A percentile compares a stretch with the other conserved stretches of the same genome.
Conservation (phyloP, 257 asterid species). For the Asclepias syriaca region DNA sequence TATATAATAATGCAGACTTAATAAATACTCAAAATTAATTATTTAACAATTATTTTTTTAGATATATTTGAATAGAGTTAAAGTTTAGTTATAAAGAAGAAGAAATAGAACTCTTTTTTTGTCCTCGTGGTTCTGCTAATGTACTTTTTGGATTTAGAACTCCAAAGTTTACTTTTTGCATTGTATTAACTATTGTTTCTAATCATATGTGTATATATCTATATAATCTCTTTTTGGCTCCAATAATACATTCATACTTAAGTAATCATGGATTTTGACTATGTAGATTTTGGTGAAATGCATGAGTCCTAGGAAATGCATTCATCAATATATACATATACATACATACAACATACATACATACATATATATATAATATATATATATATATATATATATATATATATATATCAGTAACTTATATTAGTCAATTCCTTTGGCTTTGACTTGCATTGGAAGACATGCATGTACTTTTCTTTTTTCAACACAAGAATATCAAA, state of each 20-base stretch:
- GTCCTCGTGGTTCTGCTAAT: no score
- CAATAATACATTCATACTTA: not conserved
- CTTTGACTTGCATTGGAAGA: slow-evolving; percentile 30
- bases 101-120: no score
- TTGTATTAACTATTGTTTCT: not conserved
- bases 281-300: slow-evolving; percentile 9
- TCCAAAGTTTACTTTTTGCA: slow-evolving; percentile 9
- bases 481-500: no score
- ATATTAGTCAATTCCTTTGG: slow-evolving; percentile 1
- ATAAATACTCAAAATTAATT: no score
- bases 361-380: no score
- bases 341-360: no score
- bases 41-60: no score
- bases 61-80: no score
- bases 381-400: no score
- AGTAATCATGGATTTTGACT: slow-evolving; percentile 1
- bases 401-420: no score
- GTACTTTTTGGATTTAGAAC: slow-evolving; percentile 4
- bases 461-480: not conserved
- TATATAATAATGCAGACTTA: no score
- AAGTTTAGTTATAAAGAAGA: no score
- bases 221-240: not conserved
- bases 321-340: not conserved
- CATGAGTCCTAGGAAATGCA: not conserved
- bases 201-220: not conserved